Conservation (phyloP, 2,329 filamentous ascomycete species). For the Kalmusia sp. region DNA sequence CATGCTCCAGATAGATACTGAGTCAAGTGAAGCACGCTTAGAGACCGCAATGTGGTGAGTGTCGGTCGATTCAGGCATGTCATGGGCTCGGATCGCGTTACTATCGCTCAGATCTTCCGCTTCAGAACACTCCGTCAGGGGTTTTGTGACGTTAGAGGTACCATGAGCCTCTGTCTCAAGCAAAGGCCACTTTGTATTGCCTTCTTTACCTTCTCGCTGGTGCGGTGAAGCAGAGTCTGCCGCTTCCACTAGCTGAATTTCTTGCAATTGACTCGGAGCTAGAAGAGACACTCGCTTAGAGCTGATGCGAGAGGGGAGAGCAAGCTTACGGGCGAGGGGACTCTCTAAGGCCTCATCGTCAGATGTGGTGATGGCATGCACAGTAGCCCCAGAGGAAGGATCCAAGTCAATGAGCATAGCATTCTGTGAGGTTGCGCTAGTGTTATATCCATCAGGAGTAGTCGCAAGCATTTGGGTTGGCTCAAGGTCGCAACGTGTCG, state of each 20-base stretch:
- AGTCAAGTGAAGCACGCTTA: conserved; percentile 9
- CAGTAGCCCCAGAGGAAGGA: not conserved
- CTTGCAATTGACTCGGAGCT: not conserved
- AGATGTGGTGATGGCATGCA: conserved; percentile 9
- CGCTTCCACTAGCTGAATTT: not conserved
- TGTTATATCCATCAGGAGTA: not conserved
- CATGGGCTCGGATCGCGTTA: not conserved
- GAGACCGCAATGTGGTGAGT: not conserved
- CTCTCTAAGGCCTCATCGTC: conserved; percentile 11
- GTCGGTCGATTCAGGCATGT: not conserved
- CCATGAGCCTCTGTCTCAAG: conserved; percentile 4
- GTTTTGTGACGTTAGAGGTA: not conserved
- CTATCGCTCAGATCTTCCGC: not conserved
- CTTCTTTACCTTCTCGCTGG: conserved; percentile 2
- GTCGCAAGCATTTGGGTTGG: not conserved
- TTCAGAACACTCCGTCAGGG: not conserved
- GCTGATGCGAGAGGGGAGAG: conserved; percentile 21
- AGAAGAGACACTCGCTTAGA: conserved; percentile 25
- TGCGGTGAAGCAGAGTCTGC: conserved; percentile 2
- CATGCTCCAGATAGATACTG: conserved; percentile 12
- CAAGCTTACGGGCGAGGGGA: conserved; percentile 11
- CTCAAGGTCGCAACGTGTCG: not conserved
- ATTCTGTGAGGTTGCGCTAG: not conserved
- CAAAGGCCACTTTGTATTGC: conserved; percentile 22
- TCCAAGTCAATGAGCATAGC: not conserved